phyloP scores from a whole-genome alignment of 2,329 filamentous ascomycete genomes.

The Xylaria sp. region DNA sequence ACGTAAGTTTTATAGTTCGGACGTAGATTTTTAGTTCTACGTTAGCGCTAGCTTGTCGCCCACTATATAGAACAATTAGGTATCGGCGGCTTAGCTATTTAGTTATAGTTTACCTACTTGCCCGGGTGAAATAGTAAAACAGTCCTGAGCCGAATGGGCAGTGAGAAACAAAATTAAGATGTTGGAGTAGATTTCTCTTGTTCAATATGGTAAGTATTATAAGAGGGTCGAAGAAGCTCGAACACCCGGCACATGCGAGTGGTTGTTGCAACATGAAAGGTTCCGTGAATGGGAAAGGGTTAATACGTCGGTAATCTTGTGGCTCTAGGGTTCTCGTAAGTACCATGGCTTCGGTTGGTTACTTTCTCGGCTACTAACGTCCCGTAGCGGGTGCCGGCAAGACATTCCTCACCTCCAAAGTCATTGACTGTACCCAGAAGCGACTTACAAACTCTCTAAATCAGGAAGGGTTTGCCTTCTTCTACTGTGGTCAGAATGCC shows the following conservation, averaged over 20 bases:
- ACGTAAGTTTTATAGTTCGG: too few relatives aligned
- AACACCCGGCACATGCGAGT: conserved; percentile 13
- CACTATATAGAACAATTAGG: too few relatives aligned
- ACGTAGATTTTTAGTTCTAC: too few relatives aligned
- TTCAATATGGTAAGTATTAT: conserved; percentile 17
- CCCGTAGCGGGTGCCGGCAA: conserved; percentile 28
- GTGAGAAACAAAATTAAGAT: too few relatives aligned
- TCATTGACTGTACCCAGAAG: conserved; percentile 2
- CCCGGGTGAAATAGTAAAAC: too few relatives aligned
- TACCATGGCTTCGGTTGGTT: too few relatives aligned
- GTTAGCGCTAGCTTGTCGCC: too few relatives aligned
- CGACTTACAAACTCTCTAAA: not conserved
- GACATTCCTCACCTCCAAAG: conserved; percentile 26
- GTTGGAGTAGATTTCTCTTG: conserved; percentile 22
- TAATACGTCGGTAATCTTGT: conserved; percentile 17
- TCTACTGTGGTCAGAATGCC: conserved; percentile 23
- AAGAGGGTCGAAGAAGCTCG: conserved; percentile 10
- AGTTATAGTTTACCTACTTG: too few relatives aligned
- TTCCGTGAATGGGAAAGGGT: conserved; percentile 12
- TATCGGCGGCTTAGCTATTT: too few relatives aligned
- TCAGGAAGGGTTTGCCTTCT: conserved; percentile 23
- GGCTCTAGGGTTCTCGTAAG: conserved; percentile 28
- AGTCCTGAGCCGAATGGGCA: too few relatives aligned
- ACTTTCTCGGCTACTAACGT: too few relatives aligned
- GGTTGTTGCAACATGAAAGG: conserved; percentile 3